Evolutionary conservation across 352 stramenopile species (phyloP), one percentile per base, ranked within the genome.

Genomic region (Phytophthora hibernalis): DNA sequence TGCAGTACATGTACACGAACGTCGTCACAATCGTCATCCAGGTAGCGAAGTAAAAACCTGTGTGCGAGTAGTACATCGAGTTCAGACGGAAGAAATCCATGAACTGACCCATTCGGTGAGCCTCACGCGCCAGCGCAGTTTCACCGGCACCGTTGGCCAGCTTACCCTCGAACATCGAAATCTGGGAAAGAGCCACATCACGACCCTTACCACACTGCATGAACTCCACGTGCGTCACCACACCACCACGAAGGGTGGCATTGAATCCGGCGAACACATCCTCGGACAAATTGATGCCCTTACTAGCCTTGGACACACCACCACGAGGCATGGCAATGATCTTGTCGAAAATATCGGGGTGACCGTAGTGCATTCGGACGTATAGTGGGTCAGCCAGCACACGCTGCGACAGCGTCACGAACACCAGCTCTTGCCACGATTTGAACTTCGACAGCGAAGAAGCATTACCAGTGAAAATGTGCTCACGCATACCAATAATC

Each of bases 21-120:
- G 83, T 82, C n/a, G 83, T 91, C 22, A 93, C 82, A 60, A 93
- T 91, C 5, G 82, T 90, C 80, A 93, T 89, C 83, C 83, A 92
- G 35, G 85, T 93, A 13, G 82, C 83, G 47, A 90, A 92, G 66
- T 92, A 93, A 53, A 93, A 93, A 42, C 85, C 85, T 28, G 81
- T 93, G 61, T 93, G 85, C 53, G 83, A 90, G 70, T 93, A 93
- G 74, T 90, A 93, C 85, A 93, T 93, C 35, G 85, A 93, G 67
- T 91, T 91, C 18, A 93, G 54, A 54, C 85, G 85, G 67, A 89
- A 93, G 63, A 93, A 93, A 47, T 93, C 85, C 71, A 93, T 75
- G 52, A 91, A 91, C 59, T 90, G 81, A 26, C 85, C 85, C 85
- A 93, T 93, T 16, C 85, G 85, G 54, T 93, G 85, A 26, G 77